phyloP scores from a whole-genome alignment of 2,329 filamentous ascomycete species.

The Scedosporium apiospermum region DNA sequence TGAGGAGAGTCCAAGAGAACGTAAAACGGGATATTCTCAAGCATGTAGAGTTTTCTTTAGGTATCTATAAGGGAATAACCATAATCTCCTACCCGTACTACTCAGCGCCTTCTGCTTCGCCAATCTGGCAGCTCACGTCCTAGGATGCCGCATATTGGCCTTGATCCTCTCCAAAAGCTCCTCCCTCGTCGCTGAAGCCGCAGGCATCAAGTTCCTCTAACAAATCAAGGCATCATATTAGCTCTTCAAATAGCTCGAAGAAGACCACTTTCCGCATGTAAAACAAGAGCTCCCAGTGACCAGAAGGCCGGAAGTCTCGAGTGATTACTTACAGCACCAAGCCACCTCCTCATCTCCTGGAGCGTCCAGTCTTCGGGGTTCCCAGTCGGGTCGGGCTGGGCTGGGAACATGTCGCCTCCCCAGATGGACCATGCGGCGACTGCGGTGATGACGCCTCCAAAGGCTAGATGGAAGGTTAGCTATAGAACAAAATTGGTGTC shows the following conservation, averaged over 20 bases:
- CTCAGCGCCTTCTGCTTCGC: too few relatives aligned
- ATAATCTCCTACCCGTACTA: too few relatives aligned
- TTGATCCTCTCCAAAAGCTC: constrained; percentile 35
- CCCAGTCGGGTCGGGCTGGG: constrained; percentile 65
- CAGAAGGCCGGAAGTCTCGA: neutral
- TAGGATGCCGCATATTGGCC: constrained; percentile 35
- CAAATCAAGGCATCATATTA: constrained; percentile 9
- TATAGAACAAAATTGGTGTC: neutral
- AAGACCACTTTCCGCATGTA: neutral
- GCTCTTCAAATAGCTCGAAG: neutral
- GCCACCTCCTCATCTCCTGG: constrained; percentile 72
- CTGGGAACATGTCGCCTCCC: constrained; percentile 76
- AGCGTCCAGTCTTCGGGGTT: constrained; percentile 63
- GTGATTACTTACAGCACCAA: constrained; percentile 58
- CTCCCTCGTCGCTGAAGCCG: constrained; percentile 31
- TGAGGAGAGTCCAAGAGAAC: too few relatives aligned
- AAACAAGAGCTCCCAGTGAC: neutral
- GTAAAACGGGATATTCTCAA: too few relatives aligned
- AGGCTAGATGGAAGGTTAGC: constrained; percentile 38
- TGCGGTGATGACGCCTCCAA: constrained; percentile 71
- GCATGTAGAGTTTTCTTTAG: too few relatives aligned
- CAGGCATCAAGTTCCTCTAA: constrained; percentile 37
- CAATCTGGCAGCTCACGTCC: constrained; percentile 12
- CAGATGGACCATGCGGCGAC: constrained; percentile 78
- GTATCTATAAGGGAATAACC: too few relatives aligned